These are phyloP conservation scores for Zopfia rhizophila DNA, from an alignment of 2,329 filamentous ascomycete genomes.

Conservation along the genomic window DNA sequence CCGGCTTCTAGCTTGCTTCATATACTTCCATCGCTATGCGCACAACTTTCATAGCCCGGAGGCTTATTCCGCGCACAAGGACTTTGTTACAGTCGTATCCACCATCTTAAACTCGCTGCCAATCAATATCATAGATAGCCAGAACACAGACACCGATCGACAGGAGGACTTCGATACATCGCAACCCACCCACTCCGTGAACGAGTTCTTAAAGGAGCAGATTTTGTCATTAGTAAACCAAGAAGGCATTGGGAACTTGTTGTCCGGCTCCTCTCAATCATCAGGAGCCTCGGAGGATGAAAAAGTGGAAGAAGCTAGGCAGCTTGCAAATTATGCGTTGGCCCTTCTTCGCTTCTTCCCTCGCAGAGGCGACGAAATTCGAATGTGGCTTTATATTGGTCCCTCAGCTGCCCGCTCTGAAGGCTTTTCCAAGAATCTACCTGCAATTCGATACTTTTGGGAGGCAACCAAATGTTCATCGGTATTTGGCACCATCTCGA, in stretches of 20 bases:
- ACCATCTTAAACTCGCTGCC: conserved; percentile 66
- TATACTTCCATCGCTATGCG: conserved; percentile 66
- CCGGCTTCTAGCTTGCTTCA: conserved; percentile 69
- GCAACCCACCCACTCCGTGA: conserved; percentile 52
- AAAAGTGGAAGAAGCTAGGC: conserved; percentile 69
- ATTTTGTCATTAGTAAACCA: conserved; percentile 78
- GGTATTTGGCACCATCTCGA: conserved; percentile 67
- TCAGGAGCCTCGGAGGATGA: conserved; percentile 48
- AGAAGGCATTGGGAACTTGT: conserved; percentile 74
- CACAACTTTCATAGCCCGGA: conserved; percentile 51
- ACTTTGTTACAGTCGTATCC: conserved; percentile 67
- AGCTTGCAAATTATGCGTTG: conserved; percentile 86
- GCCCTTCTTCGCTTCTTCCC: conserved; percentile 89
- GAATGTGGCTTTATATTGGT: conserved; percentile 91
- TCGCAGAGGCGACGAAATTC: conserved; percentile 82
- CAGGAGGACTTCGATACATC: conserved; percentile 42
- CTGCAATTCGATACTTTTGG: conserved; percentile 88
- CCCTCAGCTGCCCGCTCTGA: conserved; percentile 62
- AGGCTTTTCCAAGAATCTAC: conserved; percentile 55
- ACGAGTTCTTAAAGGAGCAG: conserved; percentile 69
- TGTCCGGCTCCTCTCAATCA: conserved; percentile 57
- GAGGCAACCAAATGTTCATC: conserved; percentile 68
- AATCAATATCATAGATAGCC: conserved; percentile 65
- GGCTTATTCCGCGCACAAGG: conserved; percentile 58
- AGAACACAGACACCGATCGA: conserved; percentile 40